phyloP scores from a whole-genome alignment of 768 basidiomycete species.

The Clitopilus passeckerianus region DNA sequence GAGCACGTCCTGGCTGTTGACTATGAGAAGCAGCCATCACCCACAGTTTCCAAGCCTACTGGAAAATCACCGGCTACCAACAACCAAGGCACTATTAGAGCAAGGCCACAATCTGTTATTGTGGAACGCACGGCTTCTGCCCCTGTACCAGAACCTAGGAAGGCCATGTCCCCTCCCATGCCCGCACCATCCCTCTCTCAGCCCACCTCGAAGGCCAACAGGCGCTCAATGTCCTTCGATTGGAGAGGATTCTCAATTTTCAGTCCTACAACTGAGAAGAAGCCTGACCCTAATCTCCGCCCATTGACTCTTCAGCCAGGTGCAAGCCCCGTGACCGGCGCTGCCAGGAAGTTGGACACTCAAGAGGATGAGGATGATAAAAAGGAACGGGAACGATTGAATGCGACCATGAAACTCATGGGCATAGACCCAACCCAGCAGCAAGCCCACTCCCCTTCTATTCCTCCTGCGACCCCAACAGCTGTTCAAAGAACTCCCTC shows the following conservation, averaged over 20 bases:
- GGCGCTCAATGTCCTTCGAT: constrained; percentile 80
- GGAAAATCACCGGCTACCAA: constrained; percentile 21
- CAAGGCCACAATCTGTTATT: constrained; percentile 60
- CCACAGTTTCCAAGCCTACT: constrained; percentile 26
- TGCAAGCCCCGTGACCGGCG: constrained; percentile 40
- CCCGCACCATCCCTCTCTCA: constrained; percentile 14
- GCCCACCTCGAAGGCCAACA: constrained; percentile 41
- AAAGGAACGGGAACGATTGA: constrained; percentile 79
- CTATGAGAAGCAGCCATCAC: constrained; percentile 60
- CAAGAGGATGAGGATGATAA: constrained; percentile 91
- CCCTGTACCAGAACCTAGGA: constrained; percentile 19
- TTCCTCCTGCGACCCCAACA: constrained; percentile 22
- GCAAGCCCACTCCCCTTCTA: constrained; percentile 23
- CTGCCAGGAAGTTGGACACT: constrained; percentile 76
- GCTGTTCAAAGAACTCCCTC: constrained; percentile 20
- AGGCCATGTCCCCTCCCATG: constrained; percentile 7
- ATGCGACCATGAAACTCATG: constrained; percentile 92
- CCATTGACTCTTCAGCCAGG: constrained; percentile 74
- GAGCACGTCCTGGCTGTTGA: constrained; percentile 95
- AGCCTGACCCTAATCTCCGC: constrained; percentile 55
- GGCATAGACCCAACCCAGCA: constrained; percentile 63
- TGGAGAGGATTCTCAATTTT: constrained; percentile 80
- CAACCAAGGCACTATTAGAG: constrained; percentile 28
- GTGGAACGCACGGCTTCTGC: constrained; percentile 37
- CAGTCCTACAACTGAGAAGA: constrained; percentile 53